phyloP scores from a whole-genome alignment of 768 basidiomycete genomes.

The Leccinum ochraceum region DNA sequence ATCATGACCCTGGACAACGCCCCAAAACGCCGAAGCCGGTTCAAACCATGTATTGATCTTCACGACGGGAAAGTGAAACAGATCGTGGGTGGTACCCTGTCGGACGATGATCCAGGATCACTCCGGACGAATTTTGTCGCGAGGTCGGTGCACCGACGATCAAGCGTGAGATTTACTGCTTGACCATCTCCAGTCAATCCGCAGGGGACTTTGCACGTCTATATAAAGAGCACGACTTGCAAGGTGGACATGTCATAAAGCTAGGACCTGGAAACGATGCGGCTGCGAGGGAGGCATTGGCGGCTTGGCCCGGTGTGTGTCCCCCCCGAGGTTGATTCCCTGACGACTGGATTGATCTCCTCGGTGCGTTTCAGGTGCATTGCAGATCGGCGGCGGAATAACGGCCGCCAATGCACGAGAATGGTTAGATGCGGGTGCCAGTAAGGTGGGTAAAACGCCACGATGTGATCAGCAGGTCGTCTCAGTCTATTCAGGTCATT shows the following conservation, averaged over 20 bases:
- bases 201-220: conserved; percentile 78
- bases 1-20: conserved; percentile 3
- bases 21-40: conserved; percentile 44
- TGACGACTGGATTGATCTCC: conserved; percentile 6
- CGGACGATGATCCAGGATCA: conserved; percentile 55
- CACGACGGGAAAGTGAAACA: conserved; percentile 97
- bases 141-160: conserved; percentile 46
- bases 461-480: conserved; percentile 1
- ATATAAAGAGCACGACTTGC: conserved; percentile 66
- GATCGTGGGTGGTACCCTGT: conserved; percentile 94
- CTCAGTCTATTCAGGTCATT: conserved; percentile 65
- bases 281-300: conserved; percentile 83
- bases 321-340: conserved; percentile 3
- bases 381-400: conserved; percentile 96
- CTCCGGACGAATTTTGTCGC: conserved; percentile 92
- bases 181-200: conserved; percentile 55
- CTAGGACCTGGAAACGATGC: conserved; percentile 87
- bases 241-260: conserved; percentile 96
- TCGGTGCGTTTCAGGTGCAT: conserved; percentile 47
- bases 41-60: conserved; percentile 95
- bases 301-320: conserved; percentile 73
- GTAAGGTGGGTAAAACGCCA: conserved; percentile 60
- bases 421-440: conserved; percentile 89
- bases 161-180: not conserved
- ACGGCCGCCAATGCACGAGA: conserved; percentile 72